phyloP scores from a whole-genome alignment of 169 alveolate species.

The Plasmodium cynomolgi region DNA sequence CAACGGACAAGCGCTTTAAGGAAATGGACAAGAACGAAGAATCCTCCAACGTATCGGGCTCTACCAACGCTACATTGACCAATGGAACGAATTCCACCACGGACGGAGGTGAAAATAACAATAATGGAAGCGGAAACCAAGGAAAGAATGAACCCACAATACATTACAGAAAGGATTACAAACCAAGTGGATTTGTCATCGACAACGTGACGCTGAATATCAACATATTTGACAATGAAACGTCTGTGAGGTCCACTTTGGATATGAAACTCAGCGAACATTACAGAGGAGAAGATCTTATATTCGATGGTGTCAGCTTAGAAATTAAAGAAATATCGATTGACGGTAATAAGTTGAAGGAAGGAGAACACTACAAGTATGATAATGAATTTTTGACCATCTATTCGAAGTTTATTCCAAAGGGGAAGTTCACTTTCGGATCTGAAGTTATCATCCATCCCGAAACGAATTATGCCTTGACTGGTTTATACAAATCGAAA shows the following conservation, averaged over 20 bases:
- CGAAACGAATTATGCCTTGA: conserved; percentile 83
- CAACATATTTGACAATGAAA: conserved; percentile 83
- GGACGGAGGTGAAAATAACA: not conserved
- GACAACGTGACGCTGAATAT: conserved; percentile 85
- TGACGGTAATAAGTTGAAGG: conserved; percentile 82
- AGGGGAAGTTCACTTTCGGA: conserved; percentile 76
- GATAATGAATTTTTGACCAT: conserved; percentile 83
- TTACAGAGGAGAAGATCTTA: conserved; percentile 84
- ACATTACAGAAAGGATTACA: conserved; percentile 88
- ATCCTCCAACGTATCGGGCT: not conserved
- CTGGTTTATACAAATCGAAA: conserved; percentile 91
- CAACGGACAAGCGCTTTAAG: not conserved
- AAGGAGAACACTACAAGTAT: conserved; percentile 80
- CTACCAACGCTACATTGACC: not conserved
- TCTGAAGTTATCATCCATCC: conserved; percentile 89
- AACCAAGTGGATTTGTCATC: conserved; percentile 87
- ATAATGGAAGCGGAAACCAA: not conserved
- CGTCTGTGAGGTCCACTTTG: conserved; percentile 80
- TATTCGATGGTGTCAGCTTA: conserved; percentile 91
- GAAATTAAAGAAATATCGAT: conserved; percentile 83
- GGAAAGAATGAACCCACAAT: conserved; percentile 80
- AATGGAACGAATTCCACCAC: not conserved
- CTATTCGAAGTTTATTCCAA: conserved; percentile 78
- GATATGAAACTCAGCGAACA: conserved; percentile 80
- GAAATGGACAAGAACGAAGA: not conserved